These are phyloP conservation scores for Beauveria sp. DNA, from an alignment of 2,329 filamentous ascomycete genomes.

Conservation along the genomic window DNA sequence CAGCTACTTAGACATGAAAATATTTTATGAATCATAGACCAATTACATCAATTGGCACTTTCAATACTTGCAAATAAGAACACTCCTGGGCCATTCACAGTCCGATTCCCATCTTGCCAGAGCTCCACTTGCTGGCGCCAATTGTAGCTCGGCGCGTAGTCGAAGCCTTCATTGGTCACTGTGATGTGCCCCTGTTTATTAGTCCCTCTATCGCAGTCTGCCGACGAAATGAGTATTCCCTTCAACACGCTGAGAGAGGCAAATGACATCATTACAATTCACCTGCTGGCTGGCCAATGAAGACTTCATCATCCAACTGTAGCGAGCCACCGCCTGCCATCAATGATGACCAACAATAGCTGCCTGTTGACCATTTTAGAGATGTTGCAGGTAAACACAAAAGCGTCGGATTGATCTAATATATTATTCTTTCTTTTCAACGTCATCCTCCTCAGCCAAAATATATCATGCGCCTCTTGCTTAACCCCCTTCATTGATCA, in stretches of 20 bases:
- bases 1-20: not conserved
- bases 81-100: not conserved
- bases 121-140: not conserved
- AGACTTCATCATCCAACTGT: not conserved
- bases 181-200: no score
- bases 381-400: not conserved
- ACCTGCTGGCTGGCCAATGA: not conserved
- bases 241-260: not conserved
- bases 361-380: not conserved
- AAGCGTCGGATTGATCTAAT: slow-evolving; percentile 5
- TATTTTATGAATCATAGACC: no score
- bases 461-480: slow-evolving; percentile 1
- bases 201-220: not conserved
- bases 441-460: slow-evolving; percentile 3
- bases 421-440: not conserved
- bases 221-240: not conserved
- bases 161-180: not conserved
- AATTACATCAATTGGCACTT: not conserved
- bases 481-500: slow-evolving; percentile 1
- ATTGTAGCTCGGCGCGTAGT: slow-evolving; percentile 9
- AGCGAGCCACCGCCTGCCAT: not conserved
- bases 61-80: not conserved
- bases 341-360: not conserved
- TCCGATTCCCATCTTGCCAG: not conserved
- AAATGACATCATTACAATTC: not conserved